Percentiles rank a stretch among this genome's conserved stretches.
phyloP scores from a whole-genome alignment of 306 rosid genomes.

The Corylus avellana region DNA sequence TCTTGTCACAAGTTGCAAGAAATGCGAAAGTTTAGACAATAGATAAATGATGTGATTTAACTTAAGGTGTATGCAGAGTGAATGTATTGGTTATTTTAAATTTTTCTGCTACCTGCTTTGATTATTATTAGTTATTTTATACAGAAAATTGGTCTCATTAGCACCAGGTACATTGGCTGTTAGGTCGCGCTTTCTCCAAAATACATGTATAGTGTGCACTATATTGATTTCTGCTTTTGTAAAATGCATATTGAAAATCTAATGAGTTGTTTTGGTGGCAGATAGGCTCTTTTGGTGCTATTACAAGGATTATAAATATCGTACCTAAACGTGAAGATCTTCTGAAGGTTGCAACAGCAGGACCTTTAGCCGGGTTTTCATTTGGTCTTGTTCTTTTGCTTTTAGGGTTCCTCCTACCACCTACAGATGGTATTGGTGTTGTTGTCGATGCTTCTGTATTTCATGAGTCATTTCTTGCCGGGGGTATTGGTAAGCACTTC shows the following conservation, averaged over 20 bases:
- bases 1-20: conserved; percentile 1
- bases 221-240: background rate
- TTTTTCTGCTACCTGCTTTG: background rate
- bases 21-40: background rate
- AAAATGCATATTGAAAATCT: conserved; percentile 31
- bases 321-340: conserved; percentile 92
- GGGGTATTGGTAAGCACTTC: conserved; percentile 78
- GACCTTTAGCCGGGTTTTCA: conserved; percentile 91
- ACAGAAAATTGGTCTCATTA: background rate
- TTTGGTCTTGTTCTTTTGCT: conserved; percentile 80
- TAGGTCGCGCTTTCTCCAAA: conserved; percentile 10
- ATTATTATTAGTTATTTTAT: background rate
- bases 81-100: background rate
- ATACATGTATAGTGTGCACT: background rate
- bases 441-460: conserved; percentile 86
- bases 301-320: conserved; percentile 85
- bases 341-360: conserved; percentile 90
- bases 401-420: conserved; percentile 84
- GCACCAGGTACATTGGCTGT: background rate
- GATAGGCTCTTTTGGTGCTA: conserved; percentile 99
- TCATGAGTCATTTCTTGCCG: conserved; percentile 93
- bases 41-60: background rate
- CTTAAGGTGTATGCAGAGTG: background rate
- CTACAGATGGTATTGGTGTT: conserved; percentile 85
- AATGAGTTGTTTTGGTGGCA: conserved; percentile 78